Conservation (phyloP, 2,329 filamentous ascomycete species). For the Paraconiothyrium brasiliense region DNA sequence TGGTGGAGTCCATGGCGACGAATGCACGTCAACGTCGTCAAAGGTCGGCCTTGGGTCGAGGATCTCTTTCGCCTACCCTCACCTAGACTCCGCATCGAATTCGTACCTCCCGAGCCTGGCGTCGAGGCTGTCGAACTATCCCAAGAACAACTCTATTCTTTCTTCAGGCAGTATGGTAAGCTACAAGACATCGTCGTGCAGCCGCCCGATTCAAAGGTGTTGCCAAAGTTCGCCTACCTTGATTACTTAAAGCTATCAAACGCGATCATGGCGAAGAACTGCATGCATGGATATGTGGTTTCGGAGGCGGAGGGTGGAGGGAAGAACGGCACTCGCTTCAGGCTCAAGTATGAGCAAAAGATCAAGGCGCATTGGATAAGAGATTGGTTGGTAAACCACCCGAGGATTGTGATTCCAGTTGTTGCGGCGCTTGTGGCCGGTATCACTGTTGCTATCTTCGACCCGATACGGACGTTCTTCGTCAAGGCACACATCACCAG, state of each 20-base stretch:
- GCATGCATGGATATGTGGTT: conserved; percentile 84
- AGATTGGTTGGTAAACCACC: conserved; percentile 88
- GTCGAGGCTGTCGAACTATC: conserved; percentile 78
- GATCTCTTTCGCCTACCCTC: conserved; percentile 87
- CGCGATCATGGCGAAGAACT: conserved; percentile 90
- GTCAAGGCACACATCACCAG: conserved; percentile 87
- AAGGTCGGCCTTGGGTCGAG: conserved; percentile 91
- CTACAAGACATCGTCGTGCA: conserved; percentile 85
- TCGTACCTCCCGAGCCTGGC: conserved; percentile 77
- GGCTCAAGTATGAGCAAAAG: conserved; percentile 83
- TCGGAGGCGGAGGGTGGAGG: conserved; percentile 75
- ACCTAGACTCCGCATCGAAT: conserved; percentile 80
- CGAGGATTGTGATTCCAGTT: conserved; percentile 84
- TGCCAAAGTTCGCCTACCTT: conserved; percentile 81
- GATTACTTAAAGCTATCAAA: conserved; percentile 78
- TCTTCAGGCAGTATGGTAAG: conserved; percentile 92
- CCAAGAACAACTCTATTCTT: conserved; percentile 84
- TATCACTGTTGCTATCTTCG: conserved; percentile 87
- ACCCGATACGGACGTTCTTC: conserved; percentile 93
- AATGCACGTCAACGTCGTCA: conserved; percentile 77
- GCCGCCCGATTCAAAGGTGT: conserved; percentile 83
- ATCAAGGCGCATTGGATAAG: conserved; percentile 81
- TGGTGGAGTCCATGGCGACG: conserved; percentile 89
- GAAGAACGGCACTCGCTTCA: conserved; percentile 77
- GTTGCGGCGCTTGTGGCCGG: conserved; percentile 83